Conservation (phyloP, 1,284 basidiomycete species). For the Sporisorium graminicola region DNA sequence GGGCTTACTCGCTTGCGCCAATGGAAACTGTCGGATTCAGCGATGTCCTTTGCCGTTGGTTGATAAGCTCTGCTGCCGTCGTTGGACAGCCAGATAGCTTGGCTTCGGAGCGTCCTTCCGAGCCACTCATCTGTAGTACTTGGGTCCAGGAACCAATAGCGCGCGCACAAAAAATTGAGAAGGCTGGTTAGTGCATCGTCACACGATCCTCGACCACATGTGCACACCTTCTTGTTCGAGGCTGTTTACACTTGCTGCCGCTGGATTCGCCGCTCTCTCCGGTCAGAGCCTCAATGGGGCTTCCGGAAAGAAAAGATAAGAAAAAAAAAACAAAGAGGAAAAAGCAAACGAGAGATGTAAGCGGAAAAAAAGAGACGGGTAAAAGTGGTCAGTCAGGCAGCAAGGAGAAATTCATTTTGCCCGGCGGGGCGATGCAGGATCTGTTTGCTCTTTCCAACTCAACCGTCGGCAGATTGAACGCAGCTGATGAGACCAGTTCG, state of each 20-base stretch:
- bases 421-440: slow-evolving; percentile 3
- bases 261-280: no score
- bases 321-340: background rate
- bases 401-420: background rate
- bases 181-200: no score
- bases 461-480: slow-evolving; percentile 5
- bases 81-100: background rate
- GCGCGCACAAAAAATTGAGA: background rate
- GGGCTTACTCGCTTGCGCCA: background rate
- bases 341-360: no score
- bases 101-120: no score
- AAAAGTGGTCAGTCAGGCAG: no score
- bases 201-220: no score
- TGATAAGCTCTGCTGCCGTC: background rate
- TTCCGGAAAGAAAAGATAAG: background rate
- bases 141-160: background rate
- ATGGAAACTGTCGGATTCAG: background rate
- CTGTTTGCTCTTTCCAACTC: slow-evolving; percentile 12
- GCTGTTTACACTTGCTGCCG: no score
- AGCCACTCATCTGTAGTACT: no score
- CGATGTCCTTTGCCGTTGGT: background rate
- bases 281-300: background rate
- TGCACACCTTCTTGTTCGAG: no score
- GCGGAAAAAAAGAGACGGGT: no score
- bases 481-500: background rate